Conservation (phyloP, 148 eudicot genomes). For the Cornus florida region DNA sequence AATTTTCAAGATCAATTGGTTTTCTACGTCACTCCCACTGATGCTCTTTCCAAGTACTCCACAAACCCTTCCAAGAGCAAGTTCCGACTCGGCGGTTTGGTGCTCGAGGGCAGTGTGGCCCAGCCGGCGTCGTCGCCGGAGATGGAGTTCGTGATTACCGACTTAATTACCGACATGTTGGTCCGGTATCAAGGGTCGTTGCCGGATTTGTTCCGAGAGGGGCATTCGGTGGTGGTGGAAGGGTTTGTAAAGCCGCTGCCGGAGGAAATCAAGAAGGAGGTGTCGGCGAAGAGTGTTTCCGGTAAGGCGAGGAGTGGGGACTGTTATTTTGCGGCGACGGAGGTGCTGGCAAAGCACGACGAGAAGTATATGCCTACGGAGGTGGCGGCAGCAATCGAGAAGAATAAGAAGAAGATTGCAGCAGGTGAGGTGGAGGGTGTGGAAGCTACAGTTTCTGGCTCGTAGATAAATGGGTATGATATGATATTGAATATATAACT, state of each 20-base stretch:
- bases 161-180: constrained; percentile 72
- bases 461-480: constrained; percentile 6
- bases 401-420: constrained; percentile 66
- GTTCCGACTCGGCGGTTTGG: constrained; percentile 83
- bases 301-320: constrained; percentile 68
- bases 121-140: constrained; percentile 62
- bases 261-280: constrained; percentile 46
- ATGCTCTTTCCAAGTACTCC: constrained; percentile 53
- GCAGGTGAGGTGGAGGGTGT: constrained; percentile 36
- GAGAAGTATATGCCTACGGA: constrained; percentile 98
- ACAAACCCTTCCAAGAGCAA: constrained; percentile 49
- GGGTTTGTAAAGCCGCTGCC: constrained; percentile 75
- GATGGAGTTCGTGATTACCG: constrained; percentile 84
- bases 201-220: constrained; percentile 92
- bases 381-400: constrained; percentile 85
- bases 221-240: constrained; percentile 96
- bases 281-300: constrained; percentile 35
- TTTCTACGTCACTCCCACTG: constrained; percentile 80
- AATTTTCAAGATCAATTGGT: constrained; percentile 85
- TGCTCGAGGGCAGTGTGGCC: constrained; percentile 70
- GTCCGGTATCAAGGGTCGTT: constrained; percentile 82
- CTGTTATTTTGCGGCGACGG: constrained; percentile 74
- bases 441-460: constrained; percentile 7
- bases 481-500: neutral
- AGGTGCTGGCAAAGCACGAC: constrained; percentile 96